These are phyloP conservation scores for Irpex sp. DNA, from an alignment of 1,284 basidiomycete species.

Conservation along the genomic window DNA sequence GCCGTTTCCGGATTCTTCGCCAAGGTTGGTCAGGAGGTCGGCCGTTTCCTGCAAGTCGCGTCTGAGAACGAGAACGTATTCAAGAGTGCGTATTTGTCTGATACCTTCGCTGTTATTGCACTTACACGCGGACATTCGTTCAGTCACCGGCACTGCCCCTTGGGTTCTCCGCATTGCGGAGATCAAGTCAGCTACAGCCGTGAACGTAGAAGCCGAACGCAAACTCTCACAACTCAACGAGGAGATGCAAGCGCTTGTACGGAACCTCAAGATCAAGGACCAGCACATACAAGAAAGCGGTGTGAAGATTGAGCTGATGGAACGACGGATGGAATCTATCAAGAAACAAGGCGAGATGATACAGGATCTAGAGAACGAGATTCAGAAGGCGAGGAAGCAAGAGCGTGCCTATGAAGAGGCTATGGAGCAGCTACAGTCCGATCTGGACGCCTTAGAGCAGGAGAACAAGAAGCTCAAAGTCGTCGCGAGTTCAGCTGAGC, in stretches of 20 bases:
- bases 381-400: constrained; percentile 80
- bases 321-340: constrained; percentile 85
- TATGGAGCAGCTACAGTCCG: constrained; percentile 88
- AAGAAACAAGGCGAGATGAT: constrained; percentile 89
- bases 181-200: constrained; percentile 78
- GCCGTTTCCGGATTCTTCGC: constrained; percentile 68
- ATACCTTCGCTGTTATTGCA: constrained; percentile 2
- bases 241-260: constrained; percentile 83
- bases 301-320: constrained; percentile 95
- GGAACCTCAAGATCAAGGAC: constrained; percentile 83
- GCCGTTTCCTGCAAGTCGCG: constrained; percentile 66
- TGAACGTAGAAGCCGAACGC: constrained; percentile 90
- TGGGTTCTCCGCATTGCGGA: constrained; percentile 89
- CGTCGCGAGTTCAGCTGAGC: constrained; percentile 56
- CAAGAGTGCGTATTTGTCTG: constrained; percentile 55
- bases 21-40: constrained; percentile 69
- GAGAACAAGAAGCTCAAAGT: constrained; percentile 84
- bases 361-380: constrained; percentile 75
- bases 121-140: not conserved
- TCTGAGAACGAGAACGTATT: constrained; percentile 75
- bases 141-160: constrained; percentile 78
- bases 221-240: constrained; percentile 84
- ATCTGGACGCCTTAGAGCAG: constrained; percentile 83
- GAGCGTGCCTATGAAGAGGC: constrained; percentile 90
- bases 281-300: constrained; percentile 85